Conservation (phyloP, 2,329 filamentous ascomycete genomes). For the Fusarium sacchari region DNA sequence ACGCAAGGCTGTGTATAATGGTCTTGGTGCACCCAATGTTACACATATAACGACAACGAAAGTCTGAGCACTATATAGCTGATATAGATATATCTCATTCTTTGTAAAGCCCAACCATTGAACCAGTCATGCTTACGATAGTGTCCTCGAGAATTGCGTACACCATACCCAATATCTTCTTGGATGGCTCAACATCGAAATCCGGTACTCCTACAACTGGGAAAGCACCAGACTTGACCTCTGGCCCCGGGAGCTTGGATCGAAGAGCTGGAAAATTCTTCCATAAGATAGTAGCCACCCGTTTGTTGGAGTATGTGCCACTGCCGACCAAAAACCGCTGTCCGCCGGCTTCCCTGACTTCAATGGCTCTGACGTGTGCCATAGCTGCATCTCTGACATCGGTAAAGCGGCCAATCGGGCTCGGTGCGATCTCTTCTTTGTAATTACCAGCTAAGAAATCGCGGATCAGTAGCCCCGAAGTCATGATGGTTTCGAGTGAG, state of each 20-base stretch:
- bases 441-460: not conserved
- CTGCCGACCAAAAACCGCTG: not conserved
- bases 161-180: not conserved
- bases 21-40: not conserved
- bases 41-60: not conserved
- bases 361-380: not conserved
- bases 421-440: not conserved
- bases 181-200: not conserved
- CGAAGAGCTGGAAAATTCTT: not conserved
- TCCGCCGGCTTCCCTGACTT: not conserved
- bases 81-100: not conserved
- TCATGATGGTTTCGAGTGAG: not conserved
- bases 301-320: not conserved
- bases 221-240: not conserved
- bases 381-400: not conserved
- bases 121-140: not conserved
- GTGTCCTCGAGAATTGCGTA: not conserved
- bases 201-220: not conserved
- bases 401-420: not conserved
- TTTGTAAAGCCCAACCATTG: not conserved
- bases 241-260: not conserved
- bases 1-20: not conserved
- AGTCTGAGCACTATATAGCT: not conserved
- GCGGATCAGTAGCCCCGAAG: not conserved
- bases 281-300: not conserved